Percentiles rank a stretch among this genome's conserved stretches.
Evolutionary conservation across 106 monocot species (phyloP).

Genomic region (Acorus gramineus): DNA sequence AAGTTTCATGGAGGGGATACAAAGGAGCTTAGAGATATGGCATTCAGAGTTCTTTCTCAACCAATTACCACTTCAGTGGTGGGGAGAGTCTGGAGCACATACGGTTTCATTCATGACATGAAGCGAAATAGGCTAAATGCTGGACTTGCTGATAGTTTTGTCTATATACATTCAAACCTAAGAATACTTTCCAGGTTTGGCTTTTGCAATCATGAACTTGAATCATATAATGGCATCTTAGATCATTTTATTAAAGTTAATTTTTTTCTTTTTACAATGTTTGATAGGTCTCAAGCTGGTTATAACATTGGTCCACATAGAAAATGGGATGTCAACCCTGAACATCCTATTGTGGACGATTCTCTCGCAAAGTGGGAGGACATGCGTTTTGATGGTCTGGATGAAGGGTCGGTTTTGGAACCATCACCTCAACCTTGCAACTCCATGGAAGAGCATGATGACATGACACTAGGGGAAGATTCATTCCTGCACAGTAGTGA

Average conservation of each 20-base stretch:
- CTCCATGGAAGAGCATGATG: slow-evolving; percentile 21
- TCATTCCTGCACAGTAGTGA: too few relatives aligned
- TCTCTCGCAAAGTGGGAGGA: slow-evolving; percentile 29
- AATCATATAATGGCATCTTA: not conserved
- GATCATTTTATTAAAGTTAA: not conserved
- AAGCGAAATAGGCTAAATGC: slow-evolving; percentile 20
- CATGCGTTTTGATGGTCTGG: slow-evolving; percentile 19
- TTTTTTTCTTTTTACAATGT: not conserved
- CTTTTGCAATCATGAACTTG: not conserved
- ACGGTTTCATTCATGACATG: slow-evolving; percentile 16
- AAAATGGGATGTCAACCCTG: slow-evolving; percentile 34
- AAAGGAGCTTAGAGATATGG: slow-evolving; percentile 49
- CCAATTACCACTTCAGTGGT: slow-evolving; percentile 27
- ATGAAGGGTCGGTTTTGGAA: slow-evolving; percentile 22
- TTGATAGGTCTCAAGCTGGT: slow-evolving; percentile 18
- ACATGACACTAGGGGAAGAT: too few relatives aligned
- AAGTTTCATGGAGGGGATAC: slow-evolving; percentile 55
- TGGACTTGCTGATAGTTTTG: slow-evolving; percentile 19
- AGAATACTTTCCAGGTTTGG: slow-evolving; percentile 42
- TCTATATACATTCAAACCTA: slow-evolving; percentile 40
- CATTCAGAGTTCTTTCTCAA: slow-evolving; percentile 40
- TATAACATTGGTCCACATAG: slow-evolving; percentile 25
- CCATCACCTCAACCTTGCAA: slow-evolving; percentile 15
- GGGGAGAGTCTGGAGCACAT: slow-evolving; percentile 32
- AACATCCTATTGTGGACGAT: slow-evolving; percentile 22